A percentile compares a stretch with the other conserved stretches of the same genome.
Conservation (phyloP, 1,284 basidiomycete species). For the Bondarzewia mesenterica region DNA sequence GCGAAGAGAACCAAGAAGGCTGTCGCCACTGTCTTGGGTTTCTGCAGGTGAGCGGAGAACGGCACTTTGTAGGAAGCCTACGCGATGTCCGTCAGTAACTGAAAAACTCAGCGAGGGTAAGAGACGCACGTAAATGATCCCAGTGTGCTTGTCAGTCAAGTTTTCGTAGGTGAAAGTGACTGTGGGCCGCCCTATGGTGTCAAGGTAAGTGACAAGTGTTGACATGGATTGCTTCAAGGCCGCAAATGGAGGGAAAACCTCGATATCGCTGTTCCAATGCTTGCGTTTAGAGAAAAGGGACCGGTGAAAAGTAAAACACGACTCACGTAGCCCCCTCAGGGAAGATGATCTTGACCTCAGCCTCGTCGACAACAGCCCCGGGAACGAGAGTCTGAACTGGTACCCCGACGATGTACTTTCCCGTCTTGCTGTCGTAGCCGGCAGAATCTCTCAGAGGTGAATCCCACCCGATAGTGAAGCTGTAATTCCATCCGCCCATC, state of each 20-base stretch:
- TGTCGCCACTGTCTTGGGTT: conserved; percentile 68
- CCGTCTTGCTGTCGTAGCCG: conserved; percentile 48
- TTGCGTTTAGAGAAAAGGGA: conserved; percentile 1
- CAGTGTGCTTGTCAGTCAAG: conserved; percentile 74
- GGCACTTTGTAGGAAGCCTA: conserved; percentile 85
- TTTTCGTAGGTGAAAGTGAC: conserved; percentile 68
- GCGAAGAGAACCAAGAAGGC: conserved; percentile 62
- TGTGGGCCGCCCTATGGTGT: conserved; percentile 84
- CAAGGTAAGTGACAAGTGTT: conserved; percentile 83
- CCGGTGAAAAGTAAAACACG: background rate
- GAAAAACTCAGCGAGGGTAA: conserved; percentile 2
- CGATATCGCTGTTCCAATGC: conserved; percentile 55
- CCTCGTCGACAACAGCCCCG: conserved; percentile 77
- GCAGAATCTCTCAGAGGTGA: conserved; percentile 71
- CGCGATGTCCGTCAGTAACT: background rate
- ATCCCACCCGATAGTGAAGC: conserved; percentile 92
- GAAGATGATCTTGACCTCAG: conserved; percentile 73
- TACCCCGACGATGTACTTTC: conserved; percentile 69
- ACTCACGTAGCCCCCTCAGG: conserved; percentile 92
- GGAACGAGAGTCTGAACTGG: conserved; percentile 83
- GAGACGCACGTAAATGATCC: conserved; percentile 60
- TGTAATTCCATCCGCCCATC: conserved; percentile 97
- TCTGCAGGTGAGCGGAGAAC: conserved; percentile 69
- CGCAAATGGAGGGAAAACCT: conserved; percentile 73
- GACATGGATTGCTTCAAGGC: conserved; percentile 52